Percentiles rank a stretch among this genome's conserved stretches.
These are phyloP conservation scores for Tetrapisispora nanseiensis DNA, from an alignment of 805 yeast genomes.

Conservation along the genomic window DNA sequence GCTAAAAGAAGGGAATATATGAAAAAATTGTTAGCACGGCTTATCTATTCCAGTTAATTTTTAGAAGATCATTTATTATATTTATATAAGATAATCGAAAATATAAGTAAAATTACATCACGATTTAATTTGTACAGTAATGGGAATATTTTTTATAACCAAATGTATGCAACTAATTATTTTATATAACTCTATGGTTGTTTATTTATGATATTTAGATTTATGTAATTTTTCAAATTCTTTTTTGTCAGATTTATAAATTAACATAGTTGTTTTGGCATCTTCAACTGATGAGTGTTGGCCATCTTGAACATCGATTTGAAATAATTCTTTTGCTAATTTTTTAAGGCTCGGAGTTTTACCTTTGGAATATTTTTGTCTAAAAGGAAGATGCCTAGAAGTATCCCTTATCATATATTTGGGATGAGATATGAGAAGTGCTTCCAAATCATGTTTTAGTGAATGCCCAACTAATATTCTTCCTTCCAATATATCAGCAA, in stretches of 20 bases:
- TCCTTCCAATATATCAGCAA: slow-evolving; percentile 42
- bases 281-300: slow-evolving; percentile 86
- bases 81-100: no score
- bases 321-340: slow-evolving; percentile 46
- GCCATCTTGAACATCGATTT: slow-evolving; percentile 56
- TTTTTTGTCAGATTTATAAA: slow-evolving; percentile 53
- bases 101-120: no score
- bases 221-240: slow-evolving; percentile 45
- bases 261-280: slow-evolving; percentile 77
- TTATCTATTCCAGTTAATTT: slow-evolving; percentile 5
- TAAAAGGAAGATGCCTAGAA: slow-evolving; percentile 48
- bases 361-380: slow-evolving; percentile 46
- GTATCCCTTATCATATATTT: slow-evolving; percentile 61
- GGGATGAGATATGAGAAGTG: slow-evolving; percentile 61
- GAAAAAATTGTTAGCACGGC: slow-evolving; percentile 4
- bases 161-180: no score
- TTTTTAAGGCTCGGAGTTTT: slow-evolving; percentile 66
- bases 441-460: slow-evolving; percentile 64
- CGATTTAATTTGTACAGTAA: no score
- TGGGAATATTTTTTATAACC: no score
- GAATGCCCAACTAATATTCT: slow-evolving; percentile 78
- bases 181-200: no score
- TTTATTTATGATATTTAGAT: neutral
- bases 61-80: no score
- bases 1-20: slow-evolving; percentile 1